Base-by-base conservation (phyloP, 1,284 basidiomycete genomes). In the Malassezia dermatis region DNA sequence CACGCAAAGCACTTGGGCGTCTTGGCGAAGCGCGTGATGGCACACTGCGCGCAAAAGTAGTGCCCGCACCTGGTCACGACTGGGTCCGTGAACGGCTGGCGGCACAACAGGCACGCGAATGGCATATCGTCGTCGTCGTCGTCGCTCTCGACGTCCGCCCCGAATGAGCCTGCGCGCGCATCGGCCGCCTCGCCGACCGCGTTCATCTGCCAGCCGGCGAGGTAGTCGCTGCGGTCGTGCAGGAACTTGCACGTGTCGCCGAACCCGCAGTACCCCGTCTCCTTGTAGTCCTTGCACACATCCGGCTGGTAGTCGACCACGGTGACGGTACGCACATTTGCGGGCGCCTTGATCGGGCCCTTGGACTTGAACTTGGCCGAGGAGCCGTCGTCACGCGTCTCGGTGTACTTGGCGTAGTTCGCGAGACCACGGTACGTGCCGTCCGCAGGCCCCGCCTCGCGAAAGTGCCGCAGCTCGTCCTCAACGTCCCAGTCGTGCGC, bases 271-370 rank as follows among this genome's bases (percentile, higher is more conserved):
- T 89, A 98, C 0, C 94, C 94, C 40, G 93, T 98, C 78, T 98
- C 93, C 83, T 95, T 96, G 78, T 98, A 99, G 76, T 96, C 91
- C 76, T 98, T 99, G 78, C 94, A 99, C 19, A 96, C 88, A 71
- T 96, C 93, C 3, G 94, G 93, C 77, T 98, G 94, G 77, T 96
- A 99, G 78, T 99, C 94, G 47, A 89, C 82, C 53, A 96, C 84
- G 0, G 93, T 96, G 51, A 95, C 90, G 1, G 88, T 91, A 53
- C 89, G 82, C 63, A 99, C 91, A 56, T 93, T 95, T 67, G 79
- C 85, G 13, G 64, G 60, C 28, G 61, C 60, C 6, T 51, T 58
- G 31, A 67, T 65, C 8, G 65, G 65, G 0, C 65, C 65, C 37
- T 61, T 60, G 3, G 88, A 82, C 44, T 87, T 82, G 85, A 91